Evolutionary conservation across 2,329 filamentous ascomycete genomes (phyloP).

Genomic region (Botrytis galanthina): DNA sequence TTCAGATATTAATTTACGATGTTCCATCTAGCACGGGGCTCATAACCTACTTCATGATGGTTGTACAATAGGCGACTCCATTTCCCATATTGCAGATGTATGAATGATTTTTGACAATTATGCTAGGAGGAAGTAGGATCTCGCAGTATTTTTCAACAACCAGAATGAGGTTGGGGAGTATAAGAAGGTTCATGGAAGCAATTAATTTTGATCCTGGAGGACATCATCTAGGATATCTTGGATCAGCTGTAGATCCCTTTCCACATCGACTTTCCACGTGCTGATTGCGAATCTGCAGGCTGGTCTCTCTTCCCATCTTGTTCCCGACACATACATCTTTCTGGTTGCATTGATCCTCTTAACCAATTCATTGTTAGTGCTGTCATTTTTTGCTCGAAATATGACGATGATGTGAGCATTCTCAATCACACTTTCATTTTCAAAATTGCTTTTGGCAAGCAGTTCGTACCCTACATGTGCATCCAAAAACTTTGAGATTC

Average conservation of each 20-base stretch:
- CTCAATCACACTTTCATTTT: slow-evolving; percentile 46
- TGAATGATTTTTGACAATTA: not conserved
- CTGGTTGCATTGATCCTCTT: slow-evolving; percentile 69
- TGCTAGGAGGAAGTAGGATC: not conserved
- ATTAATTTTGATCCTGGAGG: not conserved
- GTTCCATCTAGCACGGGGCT: rapidly evolving
- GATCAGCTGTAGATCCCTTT: slow-evolving; percentile 65
- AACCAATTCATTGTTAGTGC: slow-evolving; percentile 65
- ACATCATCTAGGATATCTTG: slow-evolving; percentile 53
- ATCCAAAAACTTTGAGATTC: slow-evolving; percentile 62
- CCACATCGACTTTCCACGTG: slow-evolving; percentile 75
- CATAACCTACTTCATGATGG: not conserved
- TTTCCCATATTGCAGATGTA: not conserved
- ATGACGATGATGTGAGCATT: slow-evolving; percentile 63
- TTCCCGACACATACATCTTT: slow-evolving; percentile 80
- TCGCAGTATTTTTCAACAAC: too few relatives aligned
- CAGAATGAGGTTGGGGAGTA: not conserved
- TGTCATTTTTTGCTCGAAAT: slow-evolving; percentile 67
- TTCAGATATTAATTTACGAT: rapidly evolving
- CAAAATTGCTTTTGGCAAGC: slow-evolving; percentile 52
- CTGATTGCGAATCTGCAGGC: slow-evolving; percentile 83
- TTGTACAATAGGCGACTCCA: not conserved
- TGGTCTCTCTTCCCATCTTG: slow-evolving; percentile 68
- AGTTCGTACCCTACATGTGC: slow-evolving; percentile 63
- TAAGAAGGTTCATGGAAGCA: not conserved